Conservation (phyloP, 768 basidiomycete genomes). For the Ramaria sp. region DNA sequence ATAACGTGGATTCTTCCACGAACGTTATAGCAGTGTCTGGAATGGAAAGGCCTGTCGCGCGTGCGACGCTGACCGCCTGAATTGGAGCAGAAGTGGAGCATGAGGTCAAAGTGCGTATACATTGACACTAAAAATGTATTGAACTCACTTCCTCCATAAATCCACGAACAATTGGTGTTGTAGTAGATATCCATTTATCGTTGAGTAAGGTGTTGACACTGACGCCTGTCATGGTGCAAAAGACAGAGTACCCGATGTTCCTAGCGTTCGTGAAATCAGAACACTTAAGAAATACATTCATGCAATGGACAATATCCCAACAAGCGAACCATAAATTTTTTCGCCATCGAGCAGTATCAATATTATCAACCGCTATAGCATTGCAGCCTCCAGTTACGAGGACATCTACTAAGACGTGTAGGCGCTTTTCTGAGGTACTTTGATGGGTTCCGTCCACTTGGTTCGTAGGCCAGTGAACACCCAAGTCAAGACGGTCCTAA, state of each 20-base stretch:
- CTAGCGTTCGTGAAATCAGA: no score
- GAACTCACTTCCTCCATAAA: slow-evolving; percentile 19
- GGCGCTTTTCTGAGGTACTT: slow-evolving; percentile 1
- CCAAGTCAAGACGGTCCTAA: slow-evolving; percentile 19
- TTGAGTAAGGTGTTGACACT: slow-evolving; percentile 12
- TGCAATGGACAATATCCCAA: no score
- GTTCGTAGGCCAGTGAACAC: slow-evolving; percentile 16
- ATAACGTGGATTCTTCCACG: slow-evolving; percentile 13
- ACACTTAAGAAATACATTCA: no score
- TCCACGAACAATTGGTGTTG: slow-evolving; percentile 5
- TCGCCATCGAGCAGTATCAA: slow-evolving; percentile 21
- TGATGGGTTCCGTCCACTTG: neutral
- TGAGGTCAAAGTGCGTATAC: neutral
- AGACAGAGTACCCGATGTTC: slow-evolving; percentile 2
- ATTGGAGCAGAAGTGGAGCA: neutral
- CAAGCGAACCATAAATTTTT: slow-evolving; percentile 20
- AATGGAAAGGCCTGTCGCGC: slow-evolving; percentile 14
- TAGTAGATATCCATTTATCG: slow-evolving; percentile 12
- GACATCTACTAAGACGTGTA: slow-evolving; percentile 15
- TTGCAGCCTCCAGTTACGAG: slow-evolving; percentile 15
- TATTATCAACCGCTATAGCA: slow-evolving; percentile 16
- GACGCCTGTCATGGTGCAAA: neutral
- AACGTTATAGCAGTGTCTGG: slow-evolving; percentile 16
- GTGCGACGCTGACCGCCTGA: slow-evolving; percentile 18
- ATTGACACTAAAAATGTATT: neutral